These are phyloP conservation scores for Leptographium procerum DNA, from an alignment of 2,329 filamentous ascomycete species.

Conservation along the genomic window DNA sequence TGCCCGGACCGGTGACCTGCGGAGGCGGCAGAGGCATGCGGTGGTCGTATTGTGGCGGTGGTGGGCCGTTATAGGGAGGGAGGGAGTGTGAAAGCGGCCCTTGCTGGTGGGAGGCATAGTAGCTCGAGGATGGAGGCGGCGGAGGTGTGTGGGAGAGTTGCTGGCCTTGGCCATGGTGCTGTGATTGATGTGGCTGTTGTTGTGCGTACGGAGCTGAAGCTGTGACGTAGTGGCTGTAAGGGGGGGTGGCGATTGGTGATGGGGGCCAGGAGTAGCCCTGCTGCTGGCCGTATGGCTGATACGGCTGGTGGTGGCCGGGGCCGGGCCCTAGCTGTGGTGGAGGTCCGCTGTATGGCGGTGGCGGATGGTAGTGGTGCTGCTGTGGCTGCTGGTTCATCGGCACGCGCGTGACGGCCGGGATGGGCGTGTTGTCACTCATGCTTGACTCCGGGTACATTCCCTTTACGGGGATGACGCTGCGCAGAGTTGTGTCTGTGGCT, in stretches of 20 bases:
- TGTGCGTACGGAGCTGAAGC: conserved; percentile 18
- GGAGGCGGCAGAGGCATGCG: conserved; percentile 9
- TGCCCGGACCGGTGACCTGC: neutral
- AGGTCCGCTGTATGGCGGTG: conserved; percentile 5
- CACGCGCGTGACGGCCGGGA: conserved; percentile 68
- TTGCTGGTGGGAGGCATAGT: conserved; percentile 14
- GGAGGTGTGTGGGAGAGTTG: conserved; percentile 15
- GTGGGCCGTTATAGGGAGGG: conserved; percentile 8
- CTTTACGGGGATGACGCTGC: conserved; percentile 76
- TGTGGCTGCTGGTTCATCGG: conserved; percentile 44
- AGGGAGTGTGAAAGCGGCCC: neutral
- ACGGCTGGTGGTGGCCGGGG: conserved; percentile 14
- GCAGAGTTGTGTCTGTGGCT: conserved; percentile 65
- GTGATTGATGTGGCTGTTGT: conserved; percentile 14
- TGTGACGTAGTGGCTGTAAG: conserved; percentile 36
- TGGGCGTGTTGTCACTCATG: conserved; percentile 64
- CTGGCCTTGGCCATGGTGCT: conserved; percentile 9
- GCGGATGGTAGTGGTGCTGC: conserved; percentile 21
- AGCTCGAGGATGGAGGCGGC: conserved; percentile 16
- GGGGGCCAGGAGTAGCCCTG: conserved; percentile 41
- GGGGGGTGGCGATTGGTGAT: conserved; percentile 44
- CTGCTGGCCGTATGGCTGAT: conserved; percentile 25
- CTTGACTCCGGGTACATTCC: conserved; percentile 97
- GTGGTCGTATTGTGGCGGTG: conserved; percentile 12
- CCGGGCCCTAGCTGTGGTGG: neutral